These are phyloP conservation scores for Triticum timopheevii DNA, from an alignment of 176 grass and related monocot species.

Conservation along the genomic window DNA sequence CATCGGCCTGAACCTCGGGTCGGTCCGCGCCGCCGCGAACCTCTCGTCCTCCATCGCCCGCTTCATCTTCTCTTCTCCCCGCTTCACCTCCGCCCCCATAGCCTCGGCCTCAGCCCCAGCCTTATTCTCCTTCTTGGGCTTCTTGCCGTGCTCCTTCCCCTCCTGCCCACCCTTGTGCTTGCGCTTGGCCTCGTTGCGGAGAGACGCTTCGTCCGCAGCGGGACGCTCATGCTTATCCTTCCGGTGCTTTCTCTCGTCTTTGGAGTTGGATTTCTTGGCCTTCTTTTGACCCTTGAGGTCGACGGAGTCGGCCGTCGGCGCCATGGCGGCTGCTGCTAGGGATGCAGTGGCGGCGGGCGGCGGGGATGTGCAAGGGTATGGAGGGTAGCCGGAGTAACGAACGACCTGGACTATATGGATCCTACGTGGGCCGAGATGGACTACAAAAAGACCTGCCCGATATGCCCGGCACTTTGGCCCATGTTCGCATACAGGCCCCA, in stretches of 20 bases:
- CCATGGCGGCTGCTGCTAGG: conserved; percentile 39
- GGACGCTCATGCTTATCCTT: conserved; percentile 10
- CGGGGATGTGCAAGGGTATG: background rate
- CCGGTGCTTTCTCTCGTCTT: conserved; percentile 38
- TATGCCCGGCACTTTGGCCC: background rate
- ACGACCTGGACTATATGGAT: background rate
- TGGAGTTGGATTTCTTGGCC: conserved; percentile 18
- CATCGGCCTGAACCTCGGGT: conserved; percentile 77
- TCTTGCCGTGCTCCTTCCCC: conserved; percentile 30
- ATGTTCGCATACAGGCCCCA: background rate
- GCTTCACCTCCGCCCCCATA: background rate
- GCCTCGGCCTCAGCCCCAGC: background rate
- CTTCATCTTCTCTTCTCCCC: conserved; percentile 33
- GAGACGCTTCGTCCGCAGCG: background rate
- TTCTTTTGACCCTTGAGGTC: conserved; percentile 18
- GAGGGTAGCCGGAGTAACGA: background rate
- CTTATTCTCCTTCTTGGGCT: conserved; percentile 24
- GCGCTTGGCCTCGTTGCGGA: background rate
- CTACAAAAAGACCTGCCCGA: background rate
- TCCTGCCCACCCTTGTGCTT: conserved; percentile 43
- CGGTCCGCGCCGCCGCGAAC: conserved; percentile 58
- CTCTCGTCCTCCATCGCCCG: conserved; percentile 59
- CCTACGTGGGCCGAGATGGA: background rate
- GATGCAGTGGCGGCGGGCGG: background rate
- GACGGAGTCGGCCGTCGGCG: conserved; percentile 5